Conservation (phyloP, 768 basidiomycete genomes). For the Mrakia hoshinonis region DNA sequence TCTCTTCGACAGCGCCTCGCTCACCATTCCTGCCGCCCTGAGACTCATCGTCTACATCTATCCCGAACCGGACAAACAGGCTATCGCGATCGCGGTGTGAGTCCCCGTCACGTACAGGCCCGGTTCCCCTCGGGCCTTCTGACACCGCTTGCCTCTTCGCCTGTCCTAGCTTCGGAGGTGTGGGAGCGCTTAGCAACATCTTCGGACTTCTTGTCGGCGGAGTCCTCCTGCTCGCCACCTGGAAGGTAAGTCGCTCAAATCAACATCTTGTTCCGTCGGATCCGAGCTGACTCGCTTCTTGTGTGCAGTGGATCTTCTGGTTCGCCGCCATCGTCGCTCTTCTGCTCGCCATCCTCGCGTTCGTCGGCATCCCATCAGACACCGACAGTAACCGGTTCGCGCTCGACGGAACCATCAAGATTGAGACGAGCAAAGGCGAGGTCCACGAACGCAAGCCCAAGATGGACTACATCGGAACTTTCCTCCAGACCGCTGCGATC, state of each 20-base stretch:
- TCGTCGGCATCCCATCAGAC: conserved; percentile 31
- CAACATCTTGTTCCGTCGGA: background rate
- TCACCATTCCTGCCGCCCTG: conserved; percentile 29
- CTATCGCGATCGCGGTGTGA: conserved; percentile 32
- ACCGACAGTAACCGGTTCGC: conserved; percentile 42
- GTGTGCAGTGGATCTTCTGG: conserved; percentile 34
- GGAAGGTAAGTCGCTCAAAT: background rate
- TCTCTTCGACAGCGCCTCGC: background rate
- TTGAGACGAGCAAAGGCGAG: background rate
- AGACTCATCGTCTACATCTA: conserved; percentile 49
- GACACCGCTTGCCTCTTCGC: no score
- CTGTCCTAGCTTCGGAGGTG: conserved; percentile 21
- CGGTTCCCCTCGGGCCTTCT: no score
- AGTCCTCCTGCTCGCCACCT: conserved; percentile 29
- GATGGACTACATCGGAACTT: conserved; percentile 8
- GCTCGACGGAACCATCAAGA: conserved; percentile 33
- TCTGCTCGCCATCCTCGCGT: conserved; percentile 17
- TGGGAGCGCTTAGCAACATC: conserved; percentile 28
- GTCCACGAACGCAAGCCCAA: conserved; percentile 6
- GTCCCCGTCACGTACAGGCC: no score
- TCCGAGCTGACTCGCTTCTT: background rate
- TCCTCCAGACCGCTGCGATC: background rate
- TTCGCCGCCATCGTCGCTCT: conserved; percentile 26
- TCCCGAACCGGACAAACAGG: conserved; percentile 46
- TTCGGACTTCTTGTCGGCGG: conserved; percentile 38